phyloP scores from a whole-genome alignment of 225 moss, liverwort and hornwort genomes.

The Sphagnum contortum region DNA sequence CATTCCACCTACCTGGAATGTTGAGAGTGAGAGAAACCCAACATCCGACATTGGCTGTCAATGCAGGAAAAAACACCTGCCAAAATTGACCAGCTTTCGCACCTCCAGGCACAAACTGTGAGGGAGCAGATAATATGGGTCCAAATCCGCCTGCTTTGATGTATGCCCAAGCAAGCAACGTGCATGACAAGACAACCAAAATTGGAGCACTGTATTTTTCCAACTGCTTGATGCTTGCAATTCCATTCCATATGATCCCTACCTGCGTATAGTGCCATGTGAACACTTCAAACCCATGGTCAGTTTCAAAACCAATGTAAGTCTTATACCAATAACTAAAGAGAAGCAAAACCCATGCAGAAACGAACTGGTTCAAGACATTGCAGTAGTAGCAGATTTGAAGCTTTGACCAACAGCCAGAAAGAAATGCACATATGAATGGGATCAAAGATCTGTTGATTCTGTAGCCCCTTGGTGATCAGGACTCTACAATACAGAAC shows the following conservation, averaged over 20 bases:
- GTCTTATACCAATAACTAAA: neutral
- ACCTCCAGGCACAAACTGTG: conserved; percentile 70
- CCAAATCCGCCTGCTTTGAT: conserved; percentile 82
- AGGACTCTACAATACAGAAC: no score
- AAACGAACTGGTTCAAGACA: no score
- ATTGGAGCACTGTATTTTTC: conserved; percentile 86
- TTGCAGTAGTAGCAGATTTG: no score
- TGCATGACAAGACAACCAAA: conserved; percentile 59
- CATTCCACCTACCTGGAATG: conserved; percentile 58
- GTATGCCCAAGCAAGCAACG: conserved; percentile 75
- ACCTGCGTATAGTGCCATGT: conserved; percentile 29
- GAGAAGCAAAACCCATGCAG: neutral
- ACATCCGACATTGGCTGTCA: conserved; percentile 87
- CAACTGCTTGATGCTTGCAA: conserved; percentile 84
- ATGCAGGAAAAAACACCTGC: conserved; percentile 75
- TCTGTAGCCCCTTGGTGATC: no score
- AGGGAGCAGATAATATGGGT: conserved; percentile 74
- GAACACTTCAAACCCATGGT: neutral
- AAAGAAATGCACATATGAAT: neutral
- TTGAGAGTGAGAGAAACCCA: conserved; percentile 96
- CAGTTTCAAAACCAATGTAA: neutral
- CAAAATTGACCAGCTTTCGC: conserved; percentile 81
- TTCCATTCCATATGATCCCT: conserved; percentile 78
- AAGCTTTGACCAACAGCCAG: no score
- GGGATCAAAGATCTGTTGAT: neutral